A percentile compares a stretch with the other conserved stretches of the same genome.
These are phyloP conservation scores for Penicillium silybi DNA, from an alignment of 495 filamentous ascomycete species.

Conservation along the genomic window DNA sequence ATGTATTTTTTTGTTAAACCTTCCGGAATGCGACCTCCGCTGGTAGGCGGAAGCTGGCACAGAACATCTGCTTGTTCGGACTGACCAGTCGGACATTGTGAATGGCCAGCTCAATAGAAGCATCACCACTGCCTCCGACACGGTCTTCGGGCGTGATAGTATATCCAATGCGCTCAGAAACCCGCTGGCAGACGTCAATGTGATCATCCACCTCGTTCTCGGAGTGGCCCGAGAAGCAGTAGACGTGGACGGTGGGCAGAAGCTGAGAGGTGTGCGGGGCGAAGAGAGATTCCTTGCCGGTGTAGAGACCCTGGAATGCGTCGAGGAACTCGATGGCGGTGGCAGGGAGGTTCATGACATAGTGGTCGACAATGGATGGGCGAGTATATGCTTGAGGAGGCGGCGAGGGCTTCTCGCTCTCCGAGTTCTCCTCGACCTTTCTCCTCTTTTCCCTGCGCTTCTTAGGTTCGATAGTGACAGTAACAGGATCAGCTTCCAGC, in stretches of 20 bases:
- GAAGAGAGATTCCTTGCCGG: constrained; percentile 62
- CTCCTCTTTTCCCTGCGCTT: constrained; percentile 20
- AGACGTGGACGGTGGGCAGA: constrained; percentile 83
- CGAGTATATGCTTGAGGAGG: constrained; percentile 52
- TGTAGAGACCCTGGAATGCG: constrained; percentile 80
- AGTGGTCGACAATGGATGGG: constrained; percentile 71
- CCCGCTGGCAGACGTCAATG: constrained; percentile 63
- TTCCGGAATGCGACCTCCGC: constrained; percentile 68
- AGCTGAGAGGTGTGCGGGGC: constrained; percentile 50
- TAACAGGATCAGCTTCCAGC: constrained; percentile 44
- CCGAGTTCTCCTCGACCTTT: constrained; percentile 13
- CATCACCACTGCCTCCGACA: constrained; percentile 37
- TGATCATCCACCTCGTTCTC: constrained; percentile 60
- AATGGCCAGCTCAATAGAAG: constrained; percentile 57
- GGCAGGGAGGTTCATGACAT: constrained; percentile 95
- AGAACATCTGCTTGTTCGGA: constrained; percentile 95
- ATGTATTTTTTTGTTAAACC: constrained; percentile 14
- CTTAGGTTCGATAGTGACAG: constrained; percentile 40
- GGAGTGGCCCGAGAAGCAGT: constrained; percentile 80
- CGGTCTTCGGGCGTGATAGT: constrained; percentile 56
- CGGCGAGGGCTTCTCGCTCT: constrained; percentile 23
- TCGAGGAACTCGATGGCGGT: constrained; percentile 79
- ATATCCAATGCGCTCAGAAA: constrained; percentile 59
- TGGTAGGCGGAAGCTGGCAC: constrained; percentile 84
- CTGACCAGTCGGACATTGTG: constrained; percentile 83